phyloP scores from a whole-genome alignment of 1,284 basidiomycete genomes.

The Rhodotorula sp. region DNA sequence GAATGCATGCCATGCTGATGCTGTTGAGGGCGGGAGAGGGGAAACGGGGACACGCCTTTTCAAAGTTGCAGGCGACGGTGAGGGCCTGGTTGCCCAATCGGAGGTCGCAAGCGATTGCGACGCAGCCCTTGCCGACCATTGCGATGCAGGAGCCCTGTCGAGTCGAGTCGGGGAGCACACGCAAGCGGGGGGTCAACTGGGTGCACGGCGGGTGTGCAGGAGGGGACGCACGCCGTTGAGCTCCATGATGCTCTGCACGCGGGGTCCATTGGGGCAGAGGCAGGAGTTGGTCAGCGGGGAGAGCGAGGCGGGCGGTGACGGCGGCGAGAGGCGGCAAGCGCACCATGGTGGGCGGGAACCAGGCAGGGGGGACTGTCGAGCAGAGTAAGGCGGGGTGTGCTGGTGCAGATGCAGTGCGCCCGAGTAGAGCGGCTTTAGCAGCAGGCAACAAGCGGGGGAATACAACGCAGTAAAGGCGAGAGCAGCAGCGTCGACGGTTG shows the following conservation, averaged over 20 bases:
- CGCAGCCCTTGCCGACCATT: slow-evolving; percentile 98
- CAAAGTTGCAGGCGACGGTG: slow-evolving; percentile 87
- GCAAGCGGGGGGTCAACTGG: slow-evolving; percentile 24
- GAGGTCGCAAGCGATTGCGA: slow-evolving; percentile 95
- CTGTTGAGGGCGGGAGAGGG: no score
- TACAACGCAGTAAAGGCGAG: no score
- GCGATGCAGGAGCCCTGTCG: slow-evolving; percentile 87
- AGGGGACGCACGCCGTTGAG: slow-evolving; percentile 36
- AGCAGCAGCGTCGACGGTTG: no score
- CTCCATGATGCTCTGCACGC: slow-evolving; percentile 42
- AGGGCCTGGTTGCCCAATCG: slow-evolving; percentile 88
- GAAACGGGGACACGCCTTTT: slow-evolving; percentile 66
- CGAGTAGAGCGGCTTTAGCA: no score
- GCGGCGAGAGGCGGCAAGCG: background rate
- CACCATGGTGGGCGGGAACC: background rate
- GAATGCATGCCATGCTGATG: no score
- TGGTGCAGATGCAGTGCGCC: no score
- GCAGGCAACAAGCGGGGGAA: no score
- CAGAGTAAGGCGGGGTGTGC: background rate
- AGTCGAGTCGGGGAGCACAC: background rate
- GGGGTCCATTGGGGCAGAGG: background rate
- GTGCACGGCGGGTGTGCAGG: no score
- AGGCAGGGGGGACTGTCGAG: background rate
- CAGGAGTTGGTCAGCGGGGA: no score
- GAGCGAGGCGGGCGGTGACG: background rate